phyloP scores from a whole-genome alignment of 75 land plant species.

The Chamaecyparis obtusa region DNA sequence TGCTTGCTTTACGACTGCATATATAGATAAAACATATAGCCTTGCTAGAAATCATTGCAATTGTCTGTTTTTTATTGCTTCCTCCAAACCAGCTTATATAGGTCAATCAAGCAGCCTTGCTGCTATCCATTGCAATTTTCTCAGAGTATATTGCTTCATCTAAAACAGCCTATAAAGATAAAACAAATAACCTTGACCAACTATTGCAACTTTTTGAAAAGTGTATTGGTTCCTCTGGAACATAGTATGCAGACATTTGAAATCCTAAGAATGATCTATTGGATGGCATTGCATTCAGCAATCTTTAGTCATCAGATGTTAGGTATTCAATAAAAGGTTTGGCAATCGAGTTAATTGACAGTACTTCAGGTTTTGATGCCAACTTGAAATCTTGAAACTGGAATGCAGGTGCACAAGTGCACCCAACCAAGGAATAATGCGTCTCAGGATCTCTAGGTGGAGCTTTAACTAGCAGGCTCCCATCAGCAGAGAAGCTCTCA shows the following conservation, averaged over 20 bases:
- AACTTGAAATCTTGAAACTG: slow-evolving; percentile 84
- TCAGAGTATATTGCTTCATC: too few relatives aligned
- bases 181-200: too few relatives aligned
- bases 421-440: slow-evolving; percentile 79
- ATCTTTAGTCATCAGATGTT: slow-evolving; percentile 34
- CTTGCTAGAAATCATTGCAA: too few relatives aligned
- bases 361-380: slow-evolving; percentile 48
- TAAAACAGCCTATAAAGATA: too few relatives aligned
- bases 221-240: too few relatives aligned
- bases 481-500: slow-evolving; percentile 21
- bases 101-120: too few relatives aligned
- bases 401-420: slow-evolving; percentile 91
- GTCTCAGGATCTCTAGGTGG: slow-evolving; percentile 55
- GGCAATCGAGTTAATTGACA: slow-evolving; percentile 46
- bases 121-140: too few relatives aligned
- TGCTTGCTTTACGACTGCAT: too few relatives aligned
- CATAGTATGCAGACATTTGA: neutral
- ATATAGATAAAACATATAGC: too few relatives aligned
- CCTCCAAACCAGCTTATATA: too few relatives aligned
- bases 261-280: neutral
- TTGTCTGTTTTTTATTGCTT: too few relatives aligned
- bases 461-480: slow-evolving; percentile 36
- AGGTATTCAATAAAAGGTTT: slow-evolving; percentile 60
- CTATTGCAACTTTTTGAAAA: too few relatives aligned
- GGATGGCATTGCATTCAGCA: neutral